phyloP scores from a whole-genome alignment of 208 protist species.

The Naegleria gruberi region DNA sequence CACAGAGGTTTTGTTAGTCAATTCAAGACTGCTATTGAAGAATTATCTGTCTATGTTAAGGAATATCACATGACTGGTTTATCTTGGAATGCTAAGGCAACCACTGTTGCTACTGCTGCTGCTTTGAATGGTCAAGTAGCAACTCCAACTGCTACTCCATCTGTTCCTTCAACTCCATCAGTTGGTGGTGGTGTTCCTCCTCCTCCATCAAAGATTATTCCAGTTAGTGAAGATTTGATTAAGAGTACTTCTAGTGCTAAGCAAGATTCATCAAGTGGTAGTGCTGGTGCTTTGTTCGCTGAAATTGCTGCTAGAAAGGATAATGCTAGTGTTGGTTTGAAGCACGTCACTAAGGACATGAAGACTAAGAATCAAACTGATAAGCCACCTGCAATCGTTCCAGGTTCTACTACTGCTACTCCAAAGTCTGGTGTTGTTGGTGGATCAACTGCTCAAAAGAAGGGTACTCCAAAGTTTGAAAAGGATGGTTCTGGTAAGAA shows the following conservation, averaged over 20 bases:
- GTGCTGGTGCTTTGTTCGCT: not conserved
- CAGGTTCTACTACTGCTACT: not conserved
- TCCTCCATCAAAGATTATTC: not conserved
- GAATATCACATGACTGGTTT: slow-evolving; percentile 24
- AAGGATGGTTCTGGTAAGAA: not conserved
- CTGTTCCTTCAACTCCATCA: not conserved
- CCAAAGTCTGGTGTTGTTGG: not conserved
- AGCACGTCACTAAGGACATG: not conserved
- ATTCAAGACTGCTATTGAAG: not conserved
- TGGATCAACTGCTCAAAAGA: not conserved
- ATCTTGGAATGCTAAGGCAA: slow-evolving; percentile 3
- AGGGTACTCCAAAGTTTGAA: slow-evolving; percentile 21
- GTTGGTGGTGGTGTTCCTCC: not conserved
- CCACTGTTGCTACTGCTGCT: not conserved
- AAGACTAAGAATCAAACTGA: slow-evolving; percentile 17
- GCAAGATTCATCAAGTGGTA: not conserved
- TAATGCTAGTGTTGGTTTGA: not conserved
- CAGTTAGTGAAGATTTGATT: not conserved
- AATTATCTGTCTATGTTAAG: slow-evolving; percentile 11
- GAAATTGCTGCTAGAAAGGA: not conserved
- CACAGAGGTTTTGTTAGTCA: not conserved
- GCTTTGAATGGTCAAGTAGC: not conserved
- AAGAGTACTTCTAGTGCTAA: not conserved
- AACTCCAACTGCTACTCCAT: not conserved
- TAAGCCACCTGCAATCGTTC: not conserved